Conservation (phyloP, 441 rosid genomes). For the Capsella rubella region DNA sequence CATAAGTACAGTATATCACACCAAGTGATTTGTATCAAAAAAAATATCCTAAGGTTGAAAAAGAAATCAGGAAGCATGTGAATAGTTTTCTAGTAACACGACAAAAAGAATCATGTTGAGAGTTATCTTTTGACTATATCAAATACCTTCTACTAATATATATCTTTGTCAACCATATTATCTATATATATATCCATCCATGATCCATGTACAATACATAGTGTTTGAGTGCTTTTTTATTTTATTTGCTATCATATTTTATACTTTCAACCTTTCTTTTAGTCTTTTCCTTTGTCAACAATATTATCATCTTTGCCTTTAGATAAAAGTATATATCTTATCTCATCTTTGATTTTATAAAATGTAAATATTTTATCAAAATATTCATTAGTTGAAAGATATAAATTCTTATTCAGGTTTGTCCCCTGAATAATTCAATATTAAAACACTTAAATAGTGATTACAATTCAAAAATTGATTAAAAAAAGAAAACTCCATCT, state of each 20-base stretch:
- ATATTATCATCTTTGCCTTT: constrained; percentile 28
- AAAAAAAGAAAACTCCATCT: constrained; percentile 4
- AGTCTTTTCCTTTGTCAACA: constrained; percentile 2
- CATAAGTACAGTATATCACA: not conserved
- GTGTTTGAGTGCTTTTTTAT: constrained; percentile 3
- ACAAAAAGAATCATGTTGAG: constrained; percentile 12
- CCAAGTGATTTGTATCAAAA: constrained; percentile 10
- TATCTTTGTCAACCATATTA: constrained; percentile 20
- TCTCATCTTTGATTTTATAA: not conserved
- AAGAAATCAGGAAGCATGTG: constrained; percentile 5
- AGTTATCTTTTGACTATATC: constrained; percentile 31
- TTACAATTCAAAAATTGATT: not conserved
- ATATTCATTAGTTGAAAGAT: not conserved
- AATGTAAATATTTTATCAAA: not conserved
- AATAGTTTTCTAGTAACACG: constrained; percentile 17
- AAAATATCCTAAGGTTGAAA: not conserved
- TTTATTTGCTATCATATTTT: not conserved
- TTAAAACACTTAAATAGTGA: not conserved
- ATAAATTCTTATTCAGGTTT: not conserved
- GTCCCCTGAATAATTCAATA: not conserved
- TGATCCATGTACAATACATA: not conserved
- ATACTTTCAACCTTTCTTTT: constrained; percentile 9
- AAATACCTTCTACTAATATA: not conserved
- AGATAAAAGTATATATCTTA: constrained; percentile 32
- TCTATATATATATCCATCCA: not conserved